Percentiles rank a stretch among this genome's conserved stretches.
Evolutionary conservation across 441 rosid genomes (phyloP).

Genomic region (Brassica hybrid): DNA sequence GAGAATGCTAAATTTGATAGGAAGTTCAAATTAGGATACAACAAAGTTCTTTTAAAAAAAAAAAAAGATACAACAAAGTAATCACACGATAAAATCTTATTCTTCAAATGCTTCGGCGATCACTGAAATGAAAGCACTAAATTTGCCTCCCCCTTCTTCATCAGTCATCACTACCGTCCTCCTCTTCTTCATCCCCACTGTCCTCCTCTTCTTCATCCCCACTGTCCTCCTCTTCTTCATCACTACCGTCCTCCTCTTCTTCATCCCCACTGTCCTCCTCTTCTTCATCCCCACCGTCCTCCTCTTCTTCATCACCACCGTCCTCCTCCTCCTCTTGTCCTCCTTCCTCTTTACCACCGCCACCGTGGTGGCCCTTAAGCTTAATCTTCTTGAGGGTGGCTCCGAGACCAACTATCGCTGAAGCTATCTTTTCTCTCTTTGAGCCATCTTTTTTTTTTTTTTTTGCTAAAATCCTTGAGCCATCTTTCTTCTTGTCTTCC

Average conservation of each 20-base stretch:
- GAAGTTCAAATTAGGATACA: background rate
- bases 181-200: too few relatives aligned
- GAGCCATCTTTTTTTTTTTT: constrained; percentile 9
- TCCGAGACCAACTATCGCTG: constrained; percentile 35
- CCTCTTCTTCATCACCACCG: constrained; percentile 26
- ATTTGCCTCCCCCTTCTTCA: too few relatives aligned
- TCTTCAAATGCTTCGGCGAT: constrained; percentile 32
- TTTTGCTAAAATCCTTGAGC: constrained; percentile 14
- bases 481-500: background rate
- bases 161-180: too few relatives aligned
- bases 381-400: constrained; percentile 28
- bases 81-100: background rate
- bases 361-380: background rate
- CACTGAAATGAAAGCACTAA: constrained; percentile 6
- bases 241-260: too few relatives aligned
- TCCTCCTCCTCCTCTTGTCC: background rate
- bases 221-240: constrained; percentile 11
- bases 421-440: constrained; percentile 40
- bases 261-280: too few relatives aligned
- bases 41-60: too few relatives aligned
- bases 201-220: constrained; percentile 30
- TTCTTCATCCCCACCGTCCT: background rate
- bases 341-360: constrained; percentile 6
- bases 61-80: background rate
- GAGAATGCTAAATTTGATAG: background rate